Percentiles rank a stretch among this genome's conserved stretches.
These are phyloP conservation scores for Epicoccum sorghinum DNA, from an alignment of 2,329 filamentous ascomycete species.

Conservation along the genomic window DNA sequence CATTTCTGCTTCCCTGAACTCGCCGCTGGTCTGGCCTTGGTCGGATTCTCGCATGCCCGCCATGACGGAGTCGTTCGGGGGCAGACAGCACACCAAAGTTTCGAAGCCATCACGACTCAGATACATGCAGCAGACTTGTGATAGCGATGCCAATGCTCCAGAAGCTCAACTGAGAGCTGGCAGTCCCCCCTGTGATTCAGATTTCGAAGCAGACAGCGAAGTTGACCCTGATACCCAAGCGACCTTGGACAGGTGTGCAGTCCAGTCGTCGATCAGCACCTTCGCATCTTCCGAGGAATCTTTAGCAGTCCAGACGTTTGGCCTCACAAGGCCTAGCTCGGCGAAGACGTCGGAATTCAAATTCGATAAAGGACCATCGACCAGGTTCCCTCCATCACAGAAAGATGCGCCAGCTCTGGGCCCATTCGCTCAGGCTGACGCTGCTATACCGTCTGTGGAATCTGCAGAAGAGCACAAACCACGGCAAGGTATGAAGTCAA, in stretches of 20 bases:
- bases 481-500: background rate
- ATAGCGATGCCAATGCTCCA: slow-evolving; percentile 24
- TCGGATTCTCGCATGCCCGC: background rate
- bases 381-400: background rate
- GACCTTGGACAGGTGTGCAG: background rate
- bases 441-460: background rate
- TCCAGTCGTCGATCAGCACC: background rate
- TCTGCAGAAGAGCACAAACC: no score
- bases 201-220: background rate
- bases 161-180: slow-evolving; percentile 26
- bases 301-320: no score
- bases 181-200: background rate
- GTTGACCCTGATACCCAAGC: background rate
- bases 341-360: background rate
- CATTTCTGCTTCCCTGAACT: background rate
- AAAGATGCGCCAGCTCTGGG: background rate
- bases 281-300: background rate
- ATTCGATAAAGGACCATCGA: background rate
- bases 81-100: slow-evolving; percentile 8
- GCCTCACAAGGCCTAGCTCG: no score
- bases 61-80: slow-evolving; percentile 23
- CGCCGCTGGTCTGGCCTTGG: background rate
- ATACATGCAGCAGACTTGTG: slow-evolving; percentile 25
- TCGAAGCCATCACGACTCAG: slow-evolving; percentile 29
- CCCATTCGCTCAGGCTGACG: background rate